Base-by-base conservation (phyloP, 1,139 yeast genomes). In the Suhomyces chickasaworum region DNA sequence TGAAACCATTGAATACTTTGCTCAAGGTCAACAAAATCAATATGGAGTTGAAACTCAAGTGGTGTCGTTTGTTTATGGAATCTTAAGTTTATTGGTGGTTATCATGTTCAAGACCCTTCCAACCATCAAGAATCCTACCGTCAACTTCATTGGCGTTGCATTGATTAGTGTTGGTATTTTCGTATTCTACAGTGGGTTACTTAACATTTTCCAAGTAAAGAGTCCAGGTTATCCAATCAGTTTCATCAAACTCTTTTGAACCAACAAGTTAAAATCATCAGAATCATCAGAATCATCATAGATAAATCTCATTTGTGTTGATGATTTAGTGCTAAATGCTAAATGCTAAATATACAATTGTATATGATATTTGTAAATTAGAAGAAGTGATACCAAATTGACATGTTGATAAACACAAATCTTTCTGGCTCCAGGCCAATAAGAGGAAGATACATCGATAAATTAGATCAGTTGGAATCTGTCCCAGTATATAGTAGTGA, bases 11-110 rank as follows among this genome's bases (percentile, higher is more conserved):
- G 76, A 78, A 37, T 90, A 89, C 63, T 81, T 91, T 58, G 58
- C 72, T 8, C 75, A 77, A 7, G 83, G 88, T 27, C 90, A 87
- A 57, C 88, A 85, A 58, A 71, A 71, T 43, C 99, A 93, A 66
- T 78, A 80, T 50, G 97, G 88, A 6, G 78, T 84, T 31, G 96
- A 89, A 65, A 85, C 95, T n/a, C 95, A 88, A 64, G 76, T 86
- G 32, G 66, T 88, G 42, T 77, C 86, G 4, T 75, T 85, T 38
- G 49, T 86, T 8, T 88, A 86, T 60, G 89, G 86, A 2, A 53
- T 74, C 3, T 68, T 85, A 53, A 76, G 84, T 37, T 63, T 80
- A 42, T 58, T 75, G 33, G 65, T 81, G 21, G 68, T 85, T 33
- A 60, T 74, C 1, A 68, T 86, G 57, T 62, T 80, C 39, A 75